Base-by-base conservation (phyloP, 1,284 basidiomycete species). In the Heterobasidion annosum region DNA sequence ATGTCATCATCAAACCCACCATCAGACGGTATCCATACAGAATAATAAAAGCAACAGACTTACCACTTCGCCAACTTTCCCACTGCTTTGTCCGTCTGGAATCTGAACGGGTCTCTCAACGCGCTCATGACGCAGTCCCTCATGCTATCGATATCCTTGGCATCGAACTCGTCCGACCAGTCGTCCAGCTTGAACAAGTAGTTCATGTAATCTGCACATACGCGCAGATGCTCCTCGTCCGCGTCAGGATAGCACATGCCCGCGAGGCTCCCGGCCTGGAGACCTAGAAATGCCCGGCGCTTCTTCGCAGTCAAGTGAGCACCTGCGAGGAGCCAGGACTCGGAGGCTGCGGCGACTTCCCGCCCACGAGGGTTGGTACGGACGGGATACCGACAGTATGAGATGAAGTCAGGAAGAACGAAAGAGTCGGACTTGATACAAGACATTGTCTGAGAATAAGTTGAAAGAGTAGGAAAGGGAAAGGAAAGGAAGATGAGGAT, bases 261-360 rank as follows among this genome's bases (percentile, higher is more conserved):
- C 16, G 83, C 79, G 58, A 88, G 77, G 60, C 82, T 77, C 51
- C 85, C 85, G 15, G 82, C 82, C 59, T 82, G 76, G 48, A 86
- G 70, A 16, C 80, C 80, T 57, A 75, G 73, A 50, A 86, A 70
- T 5, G 77, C 78, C 34, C 67, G 66, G 52, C 76, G 69, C 53
- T 75, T 75, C 58, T 78, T 77, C 45, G 74, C 65, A 19, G 73
- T 73, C 56, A 85, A 74, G 15, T 74, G 74, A 34, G 72, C 73
- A 25, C 62, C 59, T 57, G 78, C 70, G 9, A 87, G 69, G 12
- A 59, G 58, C 85, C 85, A 87, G 44, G 70, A 58, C 47, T 82
- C 77, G 2, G 83, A 83, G 49, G 79, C 71, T 50, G 71, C 67
- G 0, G 81, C 79, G 40, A 83, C 67, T 2, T 68, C 73, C 62